Percentiles rank a stretch among this genome's conserved stretches.
Conservation (phyloP, 2,329 filamentous ascomycete species). For the Thelonectria blattea region DNA sequence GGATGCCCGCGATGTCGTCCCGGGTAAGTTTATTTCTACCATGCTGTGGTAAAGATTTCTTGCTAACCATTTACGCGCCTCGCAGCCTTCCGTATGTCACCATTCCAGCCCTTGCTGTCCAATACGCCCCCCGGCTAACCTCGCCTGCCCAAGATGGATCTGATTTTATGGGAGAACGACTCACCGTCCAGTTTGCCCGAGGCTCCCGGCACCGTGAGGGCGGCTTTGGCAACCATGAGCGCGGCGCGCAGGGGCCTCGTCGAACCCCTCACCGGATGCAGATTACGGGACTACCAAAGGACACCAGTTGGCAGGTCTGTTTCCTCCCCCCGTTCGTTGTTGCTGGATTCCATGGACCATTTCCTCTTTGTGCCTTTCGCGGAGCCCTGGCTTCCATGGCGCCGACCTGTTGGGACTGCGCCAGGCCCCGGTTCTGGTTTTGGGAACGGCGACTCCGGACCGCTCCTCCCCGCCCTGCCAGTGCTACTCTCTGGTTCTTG, state of each 20-base stretch:
- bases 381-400: slow-evolving; percentile 41
- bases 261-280: slow-evolving; percentile 97
- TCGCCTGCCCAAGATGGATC: slow-evolving; percentile 75
- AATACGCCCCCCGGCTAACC: slow-evolving; percentile 35
- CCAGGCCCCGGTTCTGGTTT: slow-evolving; percentile 38
- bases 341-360: slow-evolving; percentile 51
- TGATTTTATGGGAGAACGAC: slow-evolving; percentile 95
- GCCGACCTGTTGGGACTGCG: slow-evolving; percentile 37
- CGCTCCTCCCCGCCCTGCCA: slow-evolving; percentile 32
- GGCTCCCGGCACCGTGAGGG: slow-evolving; percentile 69
- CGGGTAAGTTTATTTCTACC: slow-evolving; percentile 70
- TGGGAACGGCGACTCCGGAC: slow-evolving; percentile 39
- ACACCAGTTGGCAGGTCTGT: slow-evolving; percentile 99
- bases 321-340: slow-evolving; percentile 65
- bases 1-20: slow-evolving; percentile 98
- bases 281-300: slow-evolving; percentile 93
- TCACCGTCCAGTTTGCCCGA: slow-evolving; percentile 97
- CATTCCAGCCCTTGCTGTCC: slow-evolving; percentile 20
- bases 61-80: slow-evolving; percentile 33
- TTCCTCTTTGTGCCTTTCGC: slow-evolving; percentile 39
- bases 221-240: slow-evolving; percentile 60
- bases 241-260: slow-evolving; percentile 75
- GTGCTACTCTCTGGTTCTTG: slow-evolving; percentile 41
- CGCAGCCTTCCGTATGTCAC: slow-evolving; percentile 67
- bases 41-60: not conserved